These are phyloP conservation scores for Lachnellula occidentalis DNA, from an alignment of 2,329 filamentous ascomycete genomes.

Conservation along the genomic window DNA sequence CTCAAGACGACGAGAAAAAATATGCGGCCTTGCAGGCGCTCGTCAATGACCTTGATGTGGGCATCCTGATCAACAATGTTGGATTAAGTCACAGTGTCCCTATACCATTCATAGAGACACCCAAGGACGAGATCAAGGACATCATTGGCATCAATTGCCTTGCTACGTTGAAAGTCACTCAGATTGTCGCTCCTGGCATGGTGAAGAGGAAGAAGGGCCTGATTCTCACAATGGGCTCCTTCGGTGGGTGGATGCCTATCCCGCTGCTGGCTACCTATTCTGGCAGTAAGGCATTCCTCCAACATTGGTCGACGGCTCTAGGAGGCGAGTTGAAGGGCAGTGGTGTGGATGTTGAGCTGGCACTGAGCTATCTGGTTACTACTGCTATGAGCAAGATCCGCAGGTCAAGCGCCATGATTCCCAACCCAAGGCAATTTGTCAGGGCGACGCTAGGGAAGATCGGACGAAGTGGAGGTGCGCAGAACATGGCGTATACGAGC, in stretches of 20 bases:
- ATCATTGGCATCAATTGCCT: slow-evolving; percentile 96
- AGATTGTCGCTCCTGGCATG: slow-evolving; percentile 80
- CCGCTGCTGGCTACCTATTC: slow-evolving; percentile 94
- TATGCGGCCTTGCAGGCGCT: slow-evolving; percentile 68
- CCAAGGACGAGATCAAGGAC: slow-evolving; percentile 72
- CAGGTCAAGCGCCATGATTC: slow-evolving; percentile 69
- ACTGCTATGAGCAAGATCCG: slow-evolving; percentile 97
- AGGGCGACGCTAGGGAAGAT: slow-evolving; percentile 72
- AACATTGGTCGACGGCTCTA: slow-evolving; percentile 88
- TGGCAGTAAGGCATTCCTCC: slow-evolving; percentile 95
- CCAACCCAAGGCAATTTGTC: slow-evolving; percentile 78
- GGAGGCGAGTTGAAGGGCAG: slow-evolving; percentile 74
- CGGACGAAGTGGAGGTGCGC: slow-evolving; percentile 69
- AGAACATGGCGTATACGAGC: slow-evolving; percentile 74
- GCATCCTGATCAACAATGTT: slow-evolving; percentile 93
- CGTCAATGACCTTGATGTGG: slow-evolving; percentile 70
- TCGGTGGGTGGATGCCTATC: slow-evolving; percentile 86
- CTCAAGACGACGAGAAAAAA: slow-evolving; percentile 70
- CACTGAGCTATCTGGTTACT: slow-evolving; percentile 88
- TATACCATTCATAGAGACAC: slow-evolving; percentile 77
- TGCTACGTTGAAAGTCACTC: slow-evolving; percentile 82
- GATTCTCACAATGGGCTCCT: slow-evolving; percentile 95
- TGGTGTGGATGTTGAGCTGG: slow-evolving; percentile 83
- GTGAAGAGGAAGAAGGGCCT: slow-evolving; percentile 77
- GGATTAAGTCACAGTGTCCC: slow-evolving; percentile 92